Conservation (phyloP, 176 grass and related monocot species). For the Rhipidocladum racemiflorum region DNA sequence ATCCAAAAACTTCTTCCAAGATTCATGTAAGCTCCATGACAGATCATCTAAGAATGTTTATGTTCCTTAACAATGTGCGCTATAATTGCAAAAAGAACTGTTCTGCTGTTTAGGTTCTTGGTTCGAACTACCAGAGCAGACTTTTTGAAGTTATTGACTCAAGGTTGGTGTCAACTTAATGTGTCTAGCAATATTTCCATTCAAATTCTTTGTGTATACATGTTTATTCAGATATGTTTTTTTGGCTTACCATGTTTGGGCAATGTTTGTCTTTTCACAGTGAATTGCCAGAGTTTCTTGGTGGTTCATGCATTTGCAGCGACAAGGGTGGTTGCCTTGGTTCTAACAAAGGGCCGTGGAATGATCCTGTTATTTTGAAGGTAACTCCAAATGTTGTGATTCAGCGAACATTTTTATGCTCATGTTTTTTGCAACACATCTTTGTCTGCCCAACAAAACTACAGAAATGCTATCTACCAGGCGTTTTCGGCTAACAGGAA, state of each 20-base stretch:
- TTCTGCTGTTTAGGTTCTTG: slow-evolving; percentile 56
- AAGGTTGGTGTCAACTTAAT: slow-evolving; percentile 44
- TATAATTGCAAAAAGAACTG: neutral
- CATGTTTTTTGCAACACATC: neutral
- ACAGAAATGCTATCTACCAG: neutral
- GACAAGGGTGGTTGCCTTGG: slow-evolving; percentile 70
- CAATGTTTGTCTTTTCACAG: slow-evolving; percentile 36
- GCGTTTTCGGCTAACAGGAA: neutral
- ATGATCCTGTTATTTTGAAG: slow-evolving; percentile 71
- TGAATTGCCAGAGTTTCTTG: slow-evolving; percentile 83
- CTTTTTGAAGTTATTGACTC: slow-evolving; percentile 74
- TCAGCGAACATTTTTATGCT: neutral
- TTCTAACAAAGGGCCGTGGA: slow-evolving; percentile 86
- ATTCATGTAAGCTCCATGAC: slow-evolving; percentile 61
- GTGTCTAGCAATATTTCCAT: neutral
- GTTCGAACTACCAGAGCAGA: slow-evolving; percentile 68
- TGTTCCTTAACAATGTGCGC: neutral
- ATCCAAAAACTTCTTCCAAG: slow-evolving; percentile 84
- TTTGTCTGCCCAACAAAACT: neutral
- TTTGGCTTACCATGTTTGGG: neutral
- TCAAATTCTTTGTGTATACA: neutral
- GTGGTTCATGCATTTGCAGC: slow-evolving; percentile 65
- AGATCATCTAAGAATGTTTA: neutral
- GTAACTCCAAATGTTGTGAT: slow-evolving; percentile 11
- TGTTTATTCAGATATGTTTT: neutral